Evolutionary conservation across 2,329 filamentous ascomycete genomes (phyloP), one percentile per base, ranked within the genome.

Genomic region (Xylaria multiplex): DNA sequence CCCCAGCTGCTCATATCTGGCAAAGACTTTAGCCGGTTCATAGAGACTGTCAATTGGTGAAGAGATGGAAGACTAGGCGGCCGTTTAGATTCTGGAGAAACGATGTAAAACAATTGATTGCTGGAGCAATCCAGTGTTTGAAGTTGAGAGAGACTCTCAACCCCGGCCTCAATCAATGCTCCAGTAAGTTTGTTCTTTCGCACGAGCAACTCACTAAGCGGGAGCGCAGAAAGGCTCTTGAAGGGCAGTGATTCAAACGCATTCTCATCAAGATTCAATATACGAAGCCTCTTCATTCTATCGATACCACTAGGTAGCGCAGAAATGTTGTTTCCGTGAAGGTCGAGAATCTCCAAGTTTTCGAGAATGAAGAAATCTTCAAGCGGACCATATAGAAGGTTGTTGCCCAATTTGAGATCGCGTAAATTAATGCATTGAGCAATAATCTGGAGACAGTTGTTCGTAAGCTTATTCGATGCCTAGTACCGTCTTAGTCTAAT

Each of bases 221-320:
- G 89, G 55, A 96, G 78, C 13, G 84, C 83, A 13, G 86, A 85
- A 35, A 98, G 81, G 3, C 84, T 82, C 6, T 90, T 86, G 73
- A 95, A 91, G 0, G 92, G 91, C 13, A 97, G 76, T 2, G 84
- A 83, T 55, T 86, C 87, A 32, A 99, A 84, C 59, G 86, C 85
- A 72, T 99, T 99, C 70, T 93, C 88, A 64, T 90, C 88, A 24
- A 97, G 77, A 74, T 97, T 95, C 57, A 98, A 81, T 9, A 91
- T 85, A 30, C 91, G 89, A 35, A 99, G 84, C 27, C 86, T 86
- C 2, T 82, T 81, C 68, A 98, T 85, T 32, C 87, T 85, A n/a
- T 85, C 84, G 1, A 97, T 76, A 13, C 86, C 85, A 9, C 85
- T 79, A 0, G 93, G 92, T 16, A 99, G 81, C 1, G 84, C 83